Evolutionary conservation across 805 yeast species (phyloP), one percentile per base, ranked within the genome.

Genomic region (Starmera amethionina): DNA sequence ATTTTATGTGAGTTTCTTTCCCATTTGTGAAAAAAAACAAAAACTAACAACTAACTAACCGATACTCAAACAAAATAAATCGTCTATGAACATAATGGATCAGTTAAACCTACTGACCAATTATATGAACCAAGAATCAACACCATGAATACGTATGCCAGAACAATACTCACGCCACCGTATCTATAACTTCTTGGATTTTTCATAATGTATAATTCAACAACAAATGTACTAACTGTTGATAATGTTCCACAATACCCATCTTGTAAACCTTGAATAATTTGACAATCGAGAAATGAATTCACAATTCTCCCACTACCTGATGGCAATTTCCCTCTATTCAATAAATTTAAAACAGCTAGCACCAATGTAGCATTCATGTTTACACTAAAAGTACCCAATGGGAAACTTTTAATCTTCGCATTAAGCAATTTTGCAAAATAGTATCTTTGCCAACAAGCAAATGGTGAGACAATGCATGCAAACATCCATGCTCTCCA

Each of bases 171-270:
- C 0, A 54, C 41, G 1, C 59, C 22, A 6, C 73, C 81, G 54
- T 88, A 88, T 8, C 57, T 42, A 40, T 77, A 71, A 5, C 75
- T 60, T 42, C 62, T 44, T 13, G 52, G 32, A 5, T 65, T 48
- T 11, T 54, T 59, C 36, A 71, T 45, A 4, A 59, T 56, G 41
- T 58, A 66, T 32, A 85, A 57, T 56, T 88, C 97, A 34, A 72
- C 77, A 8, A 83, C 70, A 48, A 87, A 82, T 1, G 96, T 82
- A 41, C 90, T 79, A 32, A 85, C 73, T 0, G 96, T 84, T 32
- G 86, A 76, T 38, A 82, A 58, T 3, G 75, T 70, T 1, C 89
- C 94, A 52, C 86, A 78, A 43, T 73, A 77, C 0, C 95, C 94
- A 48, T 75, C 73, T 15, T 62, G 65, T 2, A 82, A 52, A 0